A percentile compares a stretch with the other conserved stretches of the same genome.
Conservation (phyloP, 257 asterid genomes). For the Sherardia arvensis region DNA sequence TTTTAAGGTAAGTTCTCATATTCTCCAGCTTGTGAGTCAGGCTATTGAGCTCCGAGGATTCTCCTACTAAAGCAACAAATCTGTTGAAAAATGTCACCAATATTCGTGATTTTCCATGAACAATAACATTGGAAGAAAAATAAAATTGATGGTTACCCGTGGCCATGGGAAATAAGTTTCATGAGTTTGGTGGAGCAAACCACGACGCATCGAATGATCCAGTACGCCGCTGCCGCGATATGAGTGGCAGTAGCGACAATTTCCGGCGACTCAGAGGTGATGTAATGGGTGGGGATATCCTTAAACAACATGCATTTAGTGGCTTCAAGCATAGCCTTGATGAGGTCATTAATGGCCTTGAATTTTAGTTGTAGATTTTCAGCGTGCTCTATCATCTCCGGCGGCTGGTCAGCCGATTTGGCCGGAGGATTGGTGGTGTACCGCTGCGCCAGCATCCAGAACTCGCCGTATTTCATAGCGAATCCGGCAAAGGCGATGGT, state of each 20-base stretch:
- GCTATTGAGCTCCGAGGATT: neutral
- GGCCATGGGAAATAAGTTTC: conserved; percentile 62
- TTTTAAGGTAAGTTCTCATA: neutral
- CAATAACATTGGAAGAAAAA: neutral
- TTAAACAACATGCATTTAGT: conserved; percentile 28
- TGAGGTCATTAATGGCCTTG: conserved; percentile 16
- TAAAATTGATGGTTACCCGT: conserved; percentile 35
- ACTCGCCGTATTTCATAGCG: conserved; percentile 29
- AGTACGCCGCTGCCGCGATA: conserved; percentile 43
- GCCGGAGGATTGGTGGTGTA: conserved; percentile 28
- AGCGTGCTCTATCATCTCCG: conserved; percentile 24
- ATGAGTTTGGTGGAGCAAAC: conserved; percentile 47
- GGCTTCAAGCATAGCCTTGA: conserved; percentile 24
- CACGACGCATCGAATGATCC: conserved; percentile 60
- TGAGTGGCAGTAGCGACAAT: conserved; percentile 16
- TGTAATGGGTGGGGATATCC: conserved; percentile 19
- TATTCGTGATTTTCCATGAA: no score
- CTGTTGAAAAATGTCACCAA: neutral
- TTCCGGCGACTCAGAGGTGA: conserved; percentile 19
- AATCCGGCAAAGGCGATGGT: conserved; percentile 30
- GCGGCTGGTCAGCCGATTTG: conserved; percentile 23
- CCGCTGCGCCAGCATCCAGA: conserved; percentile 28
- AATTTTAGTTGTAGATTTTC: conserved; percentile 22
- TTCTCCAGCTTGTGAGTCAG: neutral
- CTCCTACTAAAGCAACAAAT: neutral